phyloP scores from a whole-genome alignment of 805 yeast species.

The Vanderwaltozyma polyspora region DNA sequence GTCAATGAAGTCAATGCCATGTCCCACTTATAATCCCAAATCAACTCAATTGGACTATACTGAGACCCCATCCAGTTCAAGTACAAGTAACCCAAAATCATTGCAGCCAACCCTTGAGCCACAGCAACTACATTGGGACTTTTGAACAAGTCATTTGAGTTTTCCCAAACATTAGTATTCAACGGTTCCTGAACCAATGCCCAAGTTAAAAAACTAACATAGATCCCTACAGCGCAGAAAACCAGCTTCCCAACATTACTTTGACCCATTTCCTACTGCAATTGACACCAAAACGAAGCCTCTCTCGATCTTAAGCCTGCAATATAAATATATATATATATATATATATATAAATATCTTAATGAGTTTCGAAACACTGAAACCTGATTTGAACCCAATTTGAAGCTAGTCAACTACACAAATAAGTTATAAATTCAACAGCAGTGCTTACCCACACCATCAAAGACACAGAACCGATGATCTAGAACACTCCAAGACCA shows the following conservation, averaged over 20 bases:
- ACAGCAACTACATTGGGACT: constrained; percentile 72
- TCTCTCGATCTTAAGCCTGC: too few species aligned
- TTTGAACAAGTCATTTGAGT: constrained; percentile 43
- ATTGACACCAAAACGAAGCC: too few species aligned
- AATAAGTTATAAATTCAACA: too few species aligned
- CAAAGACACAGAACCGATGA: too few species aligned
- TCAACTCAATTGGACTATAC: constrained; percentile 27
- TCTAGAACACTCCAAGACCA: too few species aligned
- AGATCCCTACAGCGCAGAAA: constrained; percentile 50
- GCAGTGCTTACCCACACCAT: too few species aligned
- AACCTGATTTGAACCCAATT: too few species aligned
- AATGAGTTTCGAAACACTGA: too few species aligned
- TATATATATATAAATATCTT: too few species aligned
- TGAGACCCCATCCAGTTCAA: constrained; percentile 28
- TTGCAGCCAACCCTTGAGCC: constrained; percentile 65
- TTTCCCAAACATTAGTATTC: constrained; percentile 62
- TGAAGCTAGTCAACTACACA: too few species aligned
- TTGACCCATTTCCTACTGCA: neutral
- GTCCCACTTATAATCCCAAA: constrained; percentile 25
- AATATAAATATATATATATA: too few species aligned
- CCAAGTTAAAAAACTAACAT: constrained; percentile 83
- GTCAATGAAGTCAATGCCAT: constrained; percentile 52
- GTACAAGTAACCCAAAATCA: constrained; percentile 54
- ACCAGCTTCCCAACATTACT: constrained; percentile 10
- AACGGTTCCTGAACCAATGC: constrained; percentile 84